phyloP scores from a whole-genome alignment of 306 rosid genomes.

The Inga oerstediana region DNA sequence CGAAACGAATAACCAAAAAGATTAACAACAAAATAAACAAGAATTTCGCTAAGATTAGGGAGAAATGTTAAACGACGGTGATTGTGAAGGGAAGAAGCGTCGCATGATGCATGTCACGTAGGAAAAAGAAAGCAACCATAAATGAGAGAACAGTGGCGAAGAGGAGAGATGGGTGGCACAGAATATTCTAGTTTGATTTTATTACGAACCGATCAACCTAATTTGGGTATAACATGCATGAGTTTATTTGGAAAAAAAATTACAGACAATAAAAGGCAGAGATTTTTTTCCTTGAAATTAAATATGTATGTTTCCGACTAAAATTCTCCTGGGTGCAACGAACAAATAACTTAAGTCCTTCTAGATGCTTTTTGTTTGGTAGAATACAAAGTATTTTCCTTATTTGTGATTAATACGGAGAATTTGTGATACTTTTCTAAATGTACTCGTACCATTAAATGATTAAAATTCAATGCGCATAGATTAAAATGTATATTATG shows the following conservation, averaged over 20 bases:
- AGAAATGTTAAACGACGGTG: not conserved
- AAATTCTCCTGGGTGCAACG: no score
- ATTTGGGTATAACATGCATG: not conserved
- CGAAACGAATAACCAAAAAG: not conserved
- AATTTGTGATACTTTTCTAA: no score
- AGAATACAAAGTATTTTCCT: no score
- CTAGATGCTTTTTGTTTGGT: not conserved
- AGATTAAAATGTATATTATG: no score
- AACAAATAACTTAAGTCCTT: no score
- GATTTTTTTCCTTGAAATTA: not conserved
- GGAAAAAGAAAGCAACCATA: not conserved
- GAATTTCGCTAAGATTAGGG: not conserved
- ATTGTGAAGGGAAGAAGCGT: not conserved
- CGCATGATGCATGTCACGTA: not conserved
- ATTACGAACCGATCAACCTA: no score
- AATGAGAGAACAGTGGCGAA: not conserved
- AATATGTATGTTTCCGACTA: not conserved
- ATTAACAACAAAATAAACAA: not conserved
- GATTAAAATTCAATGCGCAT: not conserved
- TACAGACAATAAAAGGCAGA: not conserved
- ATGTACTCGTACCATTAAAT: not conserved
- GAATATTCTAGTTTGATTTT: not conserved
- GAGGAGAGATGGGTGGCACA: not conserved
- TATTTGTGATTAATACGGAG: no score
- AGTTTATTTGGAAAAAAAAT: not conserved